Evolutionary conservation across 2,329 filamentous ascomycete genomes (phyloP).

Genomic region (Ceratocystiopsis minuta): DNA sequence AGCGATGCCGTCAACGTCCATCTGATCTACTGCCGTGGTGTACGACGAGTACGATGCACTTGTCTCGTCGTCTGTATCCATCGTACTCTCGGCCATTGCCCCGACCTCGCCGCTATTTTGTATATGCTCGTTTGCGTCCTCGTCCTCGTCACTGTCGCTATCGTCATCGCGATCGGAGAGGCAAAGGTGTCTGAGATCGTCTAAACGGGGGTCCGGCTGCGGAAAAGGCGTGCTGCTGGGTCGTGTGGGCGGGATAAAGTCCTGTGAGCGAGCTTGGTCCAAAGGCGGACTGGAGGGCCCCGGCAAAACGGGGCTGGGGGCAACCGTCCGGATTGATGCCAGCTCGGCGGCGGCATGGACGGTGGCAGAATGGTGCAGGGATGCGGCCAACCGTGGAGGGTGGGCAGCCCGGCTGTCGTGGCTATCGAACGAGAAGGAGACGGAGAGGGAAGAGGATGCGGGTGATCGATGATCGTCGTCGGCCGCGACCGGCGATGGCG

Average conservation of each 20-base stretch:
- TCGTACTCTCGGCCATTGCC: not conserved
- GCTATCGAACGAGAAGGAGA: no score
- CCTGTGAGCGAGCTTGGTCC: constrained; percentile 26
- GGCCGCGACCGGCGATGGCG: no score
- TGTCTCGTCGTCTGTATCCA: no score
- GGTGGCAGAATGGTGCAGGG: constrained; percentile 16
- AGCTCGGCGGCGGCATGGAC: constrained; percentile 23
- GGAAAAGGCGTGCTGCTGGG: constrained; percentile 44
- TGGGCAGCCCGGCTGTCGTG: no score
- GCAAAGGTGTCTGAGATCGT: constrained; percentile 23
- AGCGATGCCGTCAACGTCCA: not conserved
- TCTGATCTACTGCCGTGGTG: not conserved
- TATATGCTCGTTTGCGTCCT: constrained; percentile 12
- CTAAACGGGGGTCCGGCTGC: constrained; percentile 30
- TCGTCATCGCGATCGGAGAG: constrained; percentile 13
- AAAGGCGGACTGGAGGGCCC: constrained; percentile 33
- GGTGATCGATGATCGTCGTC: no score
- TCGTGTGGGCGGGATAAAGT: constrained; percentile 31
- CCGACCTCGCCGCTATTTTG: not conserved
- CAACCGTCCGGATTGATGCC: constrained; percentile 25
- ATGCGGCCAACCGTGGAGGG: constrained; percentile 7
- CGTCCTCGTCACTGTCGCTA: constrained; percentile 1
- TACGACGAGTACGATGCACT: not conserved
- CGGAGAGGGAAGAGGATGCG: no score
- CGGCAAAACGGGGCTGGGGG: constrained; percentile 37